phyloP scores from a whole-genome alignment of 495 filamentous ascomycete genomes.

The Penicillium maclennaniae region DNA sequence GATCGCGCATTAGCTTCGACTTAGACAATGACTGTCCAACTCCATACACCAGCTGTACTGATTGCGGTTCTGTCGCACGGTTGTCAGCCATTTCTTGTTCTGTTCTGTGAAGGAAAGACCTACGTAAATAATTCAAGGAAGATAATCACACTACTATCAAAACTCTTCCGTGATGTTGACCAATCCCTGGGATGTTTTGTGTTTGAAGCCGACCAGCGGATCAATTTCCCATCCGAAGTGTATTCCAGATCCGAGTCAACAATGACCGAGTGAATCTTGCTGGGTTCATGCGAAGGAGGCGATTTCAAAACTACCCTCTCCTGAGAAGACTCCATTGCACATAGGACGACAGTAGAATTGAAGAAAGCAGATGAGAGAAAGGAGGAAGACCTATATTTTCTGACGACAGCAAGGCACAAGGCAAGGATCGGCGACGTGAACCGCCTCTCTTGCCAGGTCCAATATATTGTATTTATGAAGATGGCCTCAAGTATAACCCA shows the following conservation, averaged over 20 bases:
- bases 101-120: background rate
- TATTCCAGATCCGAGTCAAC: slow-evolving; percentile 3
- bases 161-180: slow-evolving; percentile 9
- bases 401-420: too few species aligned
- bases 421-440: too few species aligned
- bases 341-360: background rate
- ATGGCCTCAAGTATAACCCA: too few species aligned
- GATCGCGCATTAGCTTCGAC: background rate
- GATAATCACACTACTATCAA: slow-evolving; percentile 12
- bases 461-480: too few species aligned
- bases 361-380: too few species aligned
- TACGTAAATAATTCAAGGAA: slow-evolving; percentile 14
- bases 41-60: slow-evolving; percentile 26
- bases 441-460: too few species aligned
- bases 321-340: background rate
- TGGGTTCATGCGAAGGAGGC: background rate
- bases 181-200: slow-evolving; percentile 15
- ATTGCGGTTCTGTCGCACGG: slow-evolving; percentile 19
- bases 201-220: slow-evolving; percentile 15
- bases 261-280: background rate
- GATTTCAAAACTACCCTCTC: background rate
- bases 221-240: slow-evolving; percentile 8
- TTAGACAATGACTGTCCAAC: background rate
- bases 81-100: background rate
- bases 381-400: too few species aligned